Conservation (phyloP, 768 basidiomycete species). For the Boletus vermiculosoides region DNA sequence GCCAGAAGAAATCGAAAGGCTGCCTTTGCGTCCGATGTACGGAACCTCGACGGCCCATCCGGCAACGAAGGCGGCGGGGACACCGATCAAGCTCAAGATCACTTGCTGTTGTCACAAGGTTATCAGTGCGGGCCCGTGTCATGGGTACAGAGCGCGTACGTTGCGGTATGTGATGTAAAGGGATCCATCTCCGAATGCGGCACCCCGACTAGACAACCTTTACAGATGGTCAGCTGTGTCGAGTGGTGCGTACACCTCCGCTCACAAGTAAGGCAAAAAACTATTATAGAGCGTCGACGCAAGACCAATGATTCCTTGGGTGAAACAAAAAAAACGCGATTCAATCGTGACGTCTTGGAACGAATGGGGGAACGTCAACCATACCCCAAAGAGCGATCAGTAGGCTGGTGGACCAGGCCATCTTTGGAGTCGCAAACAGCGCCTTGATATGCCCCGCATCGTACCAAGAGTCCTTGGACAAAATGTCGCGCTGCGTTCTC, state of each 20-base stretch:
- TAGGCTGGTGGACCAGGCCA: conserved; percentile 65
- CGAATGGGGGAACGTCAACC: conserved; percentile 12
- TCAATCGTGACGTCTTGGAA: neutral
- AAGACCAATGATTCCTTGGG: conserved; percentile 65
- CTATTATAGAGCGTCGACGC: conserved; percentile 66
- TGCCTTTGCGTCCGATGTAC: conserved; percentile 62
- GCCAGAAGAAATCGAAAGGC: conserved; percentile 62
- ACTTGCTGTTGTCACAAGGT: conserved; percentile 48
- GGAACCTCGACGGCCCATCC: conserved; percentile 70
- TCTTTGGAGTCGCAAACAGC: conserved; percentile 59
- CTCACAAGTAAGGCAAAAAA: conserved; percentile 54
- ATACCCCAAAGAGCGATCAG: conserved; percentile 49
- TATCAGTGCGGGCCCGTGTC: neutral
- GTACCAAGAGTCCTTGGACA: conserved; percentile 44
- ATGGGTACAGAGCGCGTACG: conserved; percentile 31
- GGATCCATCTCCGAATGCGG: conserved; percentile 67
- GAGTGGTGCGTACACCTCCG: neutral
- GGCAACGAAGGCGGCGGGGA: conserved; percentile 71
- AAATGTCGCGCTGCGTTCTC: conserved; percentile 21
- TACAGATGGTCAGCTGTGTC: neutral
- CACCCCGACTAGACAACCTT: conserved; percentile 63
- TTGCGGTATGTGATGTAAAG: conserved; percentile 73
- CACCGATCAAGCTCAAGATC: conserved; percentile 63
- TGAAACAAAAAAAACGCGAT: neutral
- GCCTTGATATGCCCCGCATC: conserved; percentile 48